Evolutionary conservation across 345 rosid species (phyloP).

Genomic region (Cardiospermum halicacabum): DNA sequence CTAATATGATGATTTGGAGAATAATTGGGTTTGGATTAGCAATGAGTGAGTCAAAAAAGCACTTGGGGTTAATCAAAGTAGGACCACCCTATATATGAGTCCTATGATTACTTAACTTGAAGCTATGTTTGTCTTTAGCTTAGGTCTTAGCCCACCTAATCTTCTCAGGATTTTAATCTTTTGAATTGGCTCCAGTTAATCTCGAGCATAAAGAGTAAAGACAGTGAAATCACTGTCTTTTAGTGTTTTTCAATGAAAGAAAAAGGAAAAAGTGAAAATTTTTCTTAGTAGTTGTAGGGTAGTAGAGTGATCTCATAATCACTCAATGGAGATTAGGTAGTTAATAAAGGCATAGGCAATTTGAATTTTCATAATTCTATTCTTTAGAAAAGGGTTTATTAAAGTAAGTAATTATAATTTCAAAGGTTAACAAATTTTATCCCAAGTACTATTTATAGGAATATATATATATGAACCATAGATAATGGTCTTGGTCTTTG

Average conservation of each 20-base stretch:
- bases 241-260: background rate
- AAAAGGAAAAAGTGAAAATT: too few relatives aligned
- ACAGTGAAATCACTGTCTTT: background rate
- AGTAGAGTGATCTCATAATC: background rate
- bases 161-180: background rate
- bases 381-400: too few relatives aligned
- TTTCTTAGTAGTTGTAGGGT: background rate
- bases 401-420: too few relatives aligned
- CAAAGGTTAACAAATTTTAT: too few relatives aligned
- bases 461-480: too few relatives aligned
- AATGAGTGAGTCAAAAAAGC: conserved; percentile 8
- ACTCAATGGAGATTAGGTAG: background rate
- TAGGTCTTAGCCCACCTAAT: background rate
- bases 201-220: background rate
- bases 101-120: background rate
- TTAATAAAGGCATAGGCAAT: too few relatives aligned
- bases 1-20: background rate
- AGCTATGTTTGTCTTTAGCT: background rate
- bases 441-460: too few relatives aligned
- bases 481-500: background rate
- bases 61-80: background rate
- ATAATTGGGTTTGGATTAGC: background rate
- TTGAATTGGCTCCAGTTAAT: background rate
- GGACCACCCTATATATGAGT: background rate
- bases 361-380: too few relatives aligned